Evolutionary conservation across 2,329 filamentous ascomycete genomes (phyloP), one percentile per base, ranked within the genome.

Genomic region (Curvularia sp.): DNA sequence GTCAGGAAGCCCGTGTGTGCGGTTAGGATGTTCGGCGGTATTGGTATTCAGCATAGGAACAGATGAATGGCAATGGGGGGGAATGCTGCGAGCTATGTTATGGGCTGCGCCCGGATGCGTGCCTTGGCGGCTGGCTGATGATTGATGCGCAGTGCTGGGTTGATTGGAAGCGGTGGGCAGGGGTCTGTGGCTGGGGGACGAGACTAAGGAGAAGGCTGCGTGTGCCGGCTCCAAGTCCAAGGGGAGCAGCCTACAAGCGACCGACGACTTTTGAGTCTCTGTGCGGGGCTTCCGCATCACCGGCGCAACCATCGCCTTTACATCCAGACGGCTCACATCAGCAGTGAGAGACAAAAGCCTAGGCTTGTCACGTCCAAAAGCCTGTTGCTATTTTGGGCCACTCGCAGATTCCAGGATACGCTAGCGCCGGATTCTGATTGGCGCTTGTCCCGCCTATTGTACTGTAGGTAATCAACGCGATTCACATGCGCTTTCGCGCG

Each of bases 381-480:
- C 61, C 63, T 63, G 67, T 57, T 69, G 64, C 68, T 71, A 69
- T 69, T 68, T 60, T 62, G 36, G 63, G 67, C 36, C 19, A 28
- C 55, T 48, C 45, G 49, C 34, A 43, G 49, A 57, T 49, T 43
- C 56, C 55, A 57, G 57, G 39, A 59, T 55, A 27, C 38, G 38
- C 55, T 69, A 70, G 65, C 60, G 62, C 53, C 43, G 18, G 18
- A 10, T 25, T 47, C 52, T 68, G 59, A 65, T 63, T 67, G 59
- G 65, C 9, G 45, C 55, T 38, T 32, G 34, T 28, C 30, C 42
- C 59, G 47, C 64, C 48, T 34, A 48, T n/a, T n/a, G n/a, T n/a
- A n/a, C n/a, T n/a, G n/a, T n/a, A n/a, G n/a, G n/a, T n/a, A n/a
- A n/a, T n/a, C n/a, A 48, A 61, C 34, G 64, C 63, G 49, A 38